phyloP scores from a whole-genome alignment of 257 asterid genomes.

The Haberlea rhodopensis region DNA sequence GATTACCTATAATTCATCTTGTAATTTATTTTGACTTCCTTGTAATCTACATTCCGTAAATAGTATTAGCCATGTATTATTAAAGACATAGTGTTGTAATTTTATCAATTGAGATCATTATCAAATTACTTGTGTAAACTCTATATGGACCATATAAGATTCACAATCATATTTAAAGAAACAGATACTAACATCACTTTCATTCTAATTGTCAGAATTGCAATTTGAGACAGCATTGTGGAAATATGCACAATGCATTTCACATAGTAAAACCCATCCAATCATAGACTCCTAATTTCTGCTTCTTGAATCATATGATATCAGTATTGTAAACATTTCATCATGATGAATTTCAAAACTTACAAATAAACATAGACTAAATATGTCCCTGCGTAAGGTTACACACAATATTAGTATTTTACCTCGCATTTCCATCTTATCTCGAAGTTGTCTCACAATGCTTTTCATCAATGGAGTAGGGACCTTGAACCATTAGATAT shows the following conservation, averaged over 20 bases:
- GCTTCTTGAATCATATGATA: background rate
- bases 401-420: conserved; percentile 22
- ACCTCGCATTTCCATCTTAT: conserved; percentile 17
- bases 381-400: background rate
- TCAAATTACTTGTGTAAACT: no score
- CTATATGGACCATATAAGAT: no score
- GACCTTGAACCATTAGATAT: conserved; percentile 7
- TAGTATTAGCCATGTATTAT: no score
- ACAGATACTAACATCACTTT: background rate
- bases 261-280: background rate
- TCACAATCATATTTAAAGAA: background rate
- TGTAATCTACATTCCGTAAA: no score
- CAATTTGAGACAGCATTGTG: background rate
- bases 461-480: conserved; percentile 12
- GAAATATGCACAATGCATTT: conserved; percentile 1
- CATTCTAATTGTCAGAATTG: background rate
- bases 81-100: no score
- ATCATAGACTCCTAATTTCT: background rate
- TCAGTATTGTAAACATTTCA: background rate
- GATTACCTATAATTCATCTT: no score
- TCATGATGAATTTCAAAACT: conserved; percentile 17
- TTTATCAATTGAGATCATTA: no score
- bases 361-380: conserved; percentile 14
- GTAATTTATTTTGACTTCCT: no score
- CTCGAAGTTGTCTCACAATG: conserved; percentile 17